phyloP scores from a whole-genome alignment of 2,329 filamentous ascomycete genomes.

The Westerdykella aurantiaca region DNA sequence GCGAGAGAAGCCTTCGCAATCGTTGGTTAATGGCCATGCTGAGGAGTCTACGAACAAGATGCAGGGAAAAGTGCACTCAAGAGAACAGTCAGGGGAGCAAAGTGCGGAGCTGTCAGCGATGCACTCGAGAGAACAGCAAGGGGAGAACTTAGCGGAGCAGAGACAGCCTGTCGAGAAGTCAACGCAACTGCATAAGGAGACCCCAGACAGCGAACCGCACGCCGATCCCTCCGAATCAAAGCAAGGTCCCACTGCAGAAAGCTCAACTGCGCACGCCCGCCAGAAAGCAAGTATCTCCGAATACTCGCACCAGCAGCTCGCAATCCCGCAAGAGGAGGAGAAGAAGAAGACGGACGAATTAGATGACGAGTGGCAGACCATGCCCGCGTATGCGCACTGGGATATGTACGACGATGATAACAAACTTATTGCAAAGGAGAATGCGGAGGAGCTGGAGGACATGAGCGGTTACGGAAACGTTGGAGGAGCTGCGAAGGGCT shows the following conservation, averaged over 20 bases:
- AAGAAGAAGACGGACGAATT: constrained; percentile 53
- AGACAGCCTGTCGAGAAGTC: constrained; percentile 7
- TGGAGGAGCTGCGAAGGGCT: constrained; percentile 88
- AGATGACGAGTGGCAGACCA: constrained; percentile 80
- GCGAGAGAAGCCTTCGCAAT: constrained; percentile 8
- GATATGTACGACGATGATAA: constrained; percentile 96
- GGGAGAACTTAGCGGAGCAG: background rate
- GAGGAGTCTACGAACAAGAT: constrained; percentile 6
- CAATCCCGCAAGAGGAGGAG: constrained; percentile 47
- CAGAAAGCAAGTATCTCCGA: constrained; percentile 57
- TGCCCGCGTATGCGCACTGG: constrained; percentile 88
- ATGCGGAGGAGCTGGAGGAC: constrained; percentile 62
- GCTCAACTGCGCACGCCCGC: background rate
- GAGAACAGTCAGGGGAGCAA: background rate
- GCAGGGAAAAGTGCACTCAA: background rate
- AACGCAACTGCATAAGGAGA: background rate
- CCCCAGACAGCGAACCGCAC: background rate
- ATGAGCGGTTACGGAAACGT: constrained; percentile 67
- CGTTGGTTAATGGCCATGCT: constrained; percentile 12
- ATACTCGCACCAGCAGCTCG: constrained; percentile 83
- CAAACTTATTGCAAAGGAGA: constrained; percentile 75
- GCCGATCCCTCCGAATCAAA: background rate
- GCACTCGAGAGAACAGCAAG: background rate
- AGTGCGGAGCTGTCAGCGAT: no score
- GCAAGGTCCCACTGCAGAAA: background rate